Base-by-base conservation (phyloP, 1,139 yeast species). In the Debaryomyces singareniensis region DNA sequence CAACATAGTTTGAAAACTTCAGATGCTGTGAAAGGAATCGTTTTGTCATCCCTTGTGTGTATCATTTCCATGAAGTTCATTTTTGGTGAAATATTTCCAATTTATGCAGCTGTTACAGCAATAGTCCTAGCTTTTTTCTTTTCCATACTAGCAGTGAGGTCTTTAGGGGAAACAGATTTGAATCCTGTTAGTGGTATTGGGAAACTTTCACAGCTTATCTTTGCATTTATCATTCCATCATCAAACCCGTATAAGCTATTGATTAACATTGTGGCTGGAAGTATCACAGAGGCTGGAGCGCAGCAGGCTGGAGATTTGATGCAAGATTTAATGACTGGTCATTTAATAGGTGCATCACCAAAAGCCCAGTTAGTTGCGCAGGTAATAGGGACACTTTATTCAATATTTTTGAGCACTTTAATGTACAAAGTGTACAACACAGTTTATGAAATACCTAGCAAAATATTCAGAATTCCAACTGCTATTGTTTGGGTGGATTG, bases 111-210 rank as follows among this genome's bases (percentile, higher is more conserved):
- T 25, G 45, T 77, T 0, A 55, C 74, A 3, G 93, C 96, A 0
- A 72, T 89, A 4, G 35, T 79, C 0, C 49, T 91, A 23, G 95
- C 98, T 0, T 60, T 89, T 25, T 59, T 86, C 36, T 68, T 91
- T 29, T 84, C 96, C 1, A 68, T 91, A 1, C 61, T 91, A 7
- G 98, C 95, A 1, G 95, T 91, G 0, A 65, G 97, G 30, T 96
- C 98, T 0, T 61, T 91, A 5, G 98, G 98, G 5, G 97, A 91
- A 51, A 91, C 98, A 0, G 98, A 91, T 57, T 68, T 91, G 42
- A 91, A 91, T 49, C 98, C 98, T 0, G 98, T 91, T 1, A 82
- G 95, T 47, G 97, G 97, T 0, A 89, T 91, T 25, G 97, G 98
- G 2, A 91, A 91, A 54, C 63, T 91, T 15, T 87, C 96, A 0